These are phyloP conservation scores for Lathyrus oleraceus DNA, from an alignment of 306 rosid genomes.

Conservation along the genomic window DNA sequence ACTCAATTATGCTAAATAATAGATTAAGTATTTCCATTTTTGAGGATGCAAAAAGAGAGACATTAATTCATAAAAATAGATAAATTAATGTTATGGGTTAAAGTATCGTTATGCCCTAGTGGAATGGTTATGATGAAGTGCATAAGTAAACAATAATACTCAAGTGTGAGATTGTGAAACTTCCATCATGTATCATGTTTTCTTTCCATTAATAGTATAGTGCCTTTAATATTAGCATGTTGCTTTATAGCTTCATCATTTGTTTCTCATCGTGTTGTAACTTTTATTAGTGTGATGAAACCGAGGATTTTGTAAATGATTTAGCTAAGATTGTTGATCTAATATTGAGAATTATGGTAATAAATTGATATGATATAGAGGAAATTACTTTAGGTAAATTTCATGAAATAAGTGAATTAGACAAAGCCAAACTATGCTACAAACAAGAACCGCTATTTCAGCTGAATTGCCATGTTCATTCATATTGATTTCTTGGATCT, in stretches of 20 bases:
- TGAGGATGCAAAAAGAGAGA: conserved; percentile 5
- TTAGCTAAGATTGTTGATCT: background rate
- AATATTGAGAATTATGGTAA: background rate
- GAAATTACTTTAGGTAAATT: background rate
- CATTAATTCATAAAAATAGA: conserved; percentile 3
- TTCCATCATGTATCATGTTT: conserved; percentile 27
- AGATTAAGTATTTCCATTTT: conserved; percentile 18
- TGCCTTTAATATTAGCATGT: background rate
- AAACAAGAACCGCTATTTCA: conserved; percentile 32
- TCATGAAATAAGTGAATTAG: background rate
- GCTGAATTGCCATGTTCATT: conserved; percentile 25
- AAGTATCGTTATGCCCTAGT: conserved; percentile 28
- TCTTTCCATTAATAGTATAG: background rate
- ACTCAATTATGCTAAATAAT: background rate
- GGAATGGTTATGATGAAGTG: conserved; percentile 32
- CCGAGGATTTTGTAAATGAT: background rate
- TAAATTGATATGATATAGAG: background rate
- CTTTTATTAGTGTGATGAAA: conserved; percentile 1
- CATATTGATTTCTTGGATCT: conserved; percentile 3
- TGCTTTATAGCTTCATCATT: conserved; percentile 6
- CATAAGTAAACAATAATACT: background rate
- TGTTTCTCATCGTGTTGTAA: background rate
- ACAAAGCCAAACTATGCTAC: background rate
- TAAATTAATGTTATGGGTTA: conserved; percentile 34
- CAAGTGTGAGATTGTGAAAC: conserved; percentile 23